Conservation (phyloP, 1,284 basidiomycete species). For the Cryptococcus sp. region DNA sequence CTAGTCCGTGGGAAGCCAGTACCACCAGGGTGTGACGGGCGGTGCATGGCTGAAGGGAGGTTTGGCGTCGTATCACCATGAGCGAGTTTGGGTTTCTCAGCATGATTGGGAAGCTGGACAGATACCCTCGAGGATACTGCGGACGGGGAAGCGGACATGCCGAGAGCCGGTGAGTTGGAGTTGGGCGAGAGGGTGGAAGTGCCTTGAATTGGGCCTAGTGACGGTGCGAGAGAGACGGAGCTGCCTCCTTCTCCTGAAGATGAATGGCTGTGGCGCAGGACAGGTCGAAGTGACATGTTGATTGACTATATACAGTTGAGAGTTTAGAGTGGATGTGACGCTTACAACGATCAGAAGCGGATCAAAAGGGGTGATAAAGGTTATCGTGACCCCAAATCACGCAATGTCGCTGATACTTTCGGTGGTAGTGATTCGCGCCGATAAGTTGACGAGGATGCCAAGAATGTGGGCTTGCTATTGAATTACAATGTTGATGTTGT, state of each 20-base stretch:
- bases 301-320: neutral
- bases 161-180: neutral
- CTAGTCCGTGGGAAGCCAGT: conserved; percentile 34
- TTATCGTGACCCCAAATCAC: too few species aligned
- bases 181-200: conserved; percentile 5
- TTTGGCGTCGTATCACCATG: conserved; percentile 8
- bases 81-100: conserved; percentile 6
- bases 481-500: neutral
- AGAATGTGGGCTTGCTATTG: neutral
- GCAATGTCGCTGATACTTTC: too few species aligned
- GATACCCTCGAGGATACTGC: conserved; percentile 13
- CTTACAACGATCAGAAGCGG: neutral
- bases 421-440: neutral
- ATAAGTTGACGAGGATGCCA: neutral
- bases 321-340: neutral
- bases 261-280: conserved; percentile 16
- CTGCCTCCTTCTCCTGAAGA: conserved; percentile 7
- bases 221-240: conserved; percentile 2
- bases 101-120: conserved; percentile 14
- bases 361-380: neutral
- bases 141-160: conserved; percentile 14
- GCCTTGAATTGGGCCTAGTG: neutral
- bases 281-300: conserved; percentile 21
- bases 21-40: conserved; percentile 1
- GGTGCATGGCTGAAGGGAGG: conserved; percentile 20